phyloP scores from a whole-genome alignment of 1,284 basidiomycete genomes.

The Apiotrichum veenhuisii region DNA sequence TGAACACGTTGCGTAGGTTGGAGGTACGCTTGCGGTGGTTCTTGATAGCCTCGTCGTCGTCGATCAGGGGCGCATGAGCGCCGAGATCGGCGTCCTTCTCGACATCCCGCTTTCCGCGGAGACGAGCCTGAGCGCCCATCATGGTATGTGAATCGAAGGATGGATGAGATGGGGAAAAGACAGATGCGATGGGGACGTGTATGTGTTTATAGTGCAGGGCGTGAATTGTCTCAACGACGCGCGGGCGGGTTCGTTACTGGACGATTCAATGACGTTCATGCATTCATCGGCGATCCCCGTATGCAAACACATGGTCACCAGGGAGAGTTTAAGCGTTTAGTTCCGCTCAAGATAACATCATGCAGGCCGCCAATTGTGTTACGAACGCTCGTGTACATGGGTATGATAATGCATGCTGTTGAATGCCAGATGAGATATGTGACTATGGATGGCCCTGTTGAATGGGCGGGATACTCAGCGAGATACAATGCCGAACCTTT shows the following conservation, averaged over 20 bases:
- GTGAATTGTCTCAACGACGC: too few species aligned
- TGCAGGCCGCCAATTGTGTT: too few species aligned
- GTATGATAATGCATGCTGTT: constrained; percentile 10
- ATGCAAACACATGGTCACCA: too few species aligned
- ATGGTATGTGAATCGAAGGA: neutral
- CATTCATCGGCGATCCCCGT: too few species aligned
- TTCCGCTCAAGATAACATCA: too few species aligned
- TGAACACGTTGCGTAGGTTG: neutral
- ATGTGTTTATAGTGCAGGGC: too few species aligned
- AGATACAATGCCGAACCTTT: neutral
- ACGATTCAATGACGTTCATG: too few species aligned
- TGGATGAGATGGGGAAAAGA: neutral
- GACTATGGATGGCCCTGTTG: constrained; percentile 4
- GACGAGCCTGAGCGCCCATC: neutral
- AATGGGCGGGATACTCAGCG: constrained; percentile 1
- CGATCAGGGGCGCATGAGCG: neutral
- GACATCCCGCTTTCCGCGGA: neutral
- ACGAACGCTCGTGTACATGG: neutral
- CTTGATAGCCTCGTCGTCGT: neutral
- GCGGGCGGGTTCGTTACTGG: too few species aligned
- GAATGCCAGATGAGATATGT: constrained; percentile 9
- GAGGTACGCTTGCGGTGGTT: neutral
- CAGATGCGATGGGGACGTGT: neutral
- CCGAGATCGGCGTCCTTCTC: neutral
- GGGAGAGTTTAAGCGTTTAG: too few species aligned